Percentiles rank a stretch among this genome's conserved stretches.
Evolutionary conservation across 176 grass and related monocot species (phyloP).

Genomic region (Ampelocalamus luodianensis): DNA sequence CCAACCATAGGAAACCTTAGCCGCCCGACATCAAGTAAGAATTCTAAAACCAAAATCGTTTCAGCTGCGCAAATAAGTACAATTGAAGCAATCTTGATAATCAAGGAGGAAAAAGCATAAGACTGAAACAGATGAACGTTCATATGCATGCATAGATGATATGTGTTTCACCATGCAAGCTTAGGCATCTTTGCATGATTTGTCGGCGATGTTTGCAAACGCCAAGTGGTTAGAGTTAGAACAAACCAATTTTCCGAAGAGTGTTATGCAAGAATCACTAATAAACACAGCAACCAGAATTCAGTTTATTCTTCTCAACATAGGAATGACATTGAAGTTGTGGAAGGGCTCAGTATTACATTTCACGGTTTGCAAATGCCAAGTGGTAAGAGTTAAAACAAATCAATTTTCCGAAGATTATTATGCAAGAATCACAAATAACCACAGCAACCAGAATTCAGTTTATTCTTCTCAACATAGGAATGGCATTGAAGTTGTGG

Average conservation of each 20-base stretch:
- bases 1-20: neutral
- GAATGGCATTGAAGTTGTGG: neutral
- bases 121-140: neutral
- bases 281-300: neutral
- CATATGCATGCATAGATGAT: neutral
- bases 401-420: neutral
- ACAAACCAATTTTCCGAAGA: neutral
- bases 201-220: neutral
- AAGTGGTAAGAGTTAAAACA: neutral
- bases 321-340: neutral
- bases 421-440: neutral
- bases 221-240: neutral
- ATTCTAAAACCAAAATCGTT: neutral
- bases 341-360: neutral
- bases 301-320: conserved; percentile 14
- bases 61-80: neutral
- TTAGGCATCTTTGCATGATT: neutral
- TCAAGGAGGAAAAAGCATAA: neutral
- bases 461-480: conserved; percentile 16
- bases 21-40: neutral
- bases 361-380: neutral
- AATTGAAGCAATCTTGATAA: neutral
- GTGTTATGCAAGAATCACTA: neutral
- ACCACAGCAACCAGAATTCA: neutral
- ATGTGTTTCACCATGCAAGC: neutral